phyloP scores from a whole-genome alignment of 1,139 yeast genomes.

The Debaryomycetaceae sp. region DNA sequence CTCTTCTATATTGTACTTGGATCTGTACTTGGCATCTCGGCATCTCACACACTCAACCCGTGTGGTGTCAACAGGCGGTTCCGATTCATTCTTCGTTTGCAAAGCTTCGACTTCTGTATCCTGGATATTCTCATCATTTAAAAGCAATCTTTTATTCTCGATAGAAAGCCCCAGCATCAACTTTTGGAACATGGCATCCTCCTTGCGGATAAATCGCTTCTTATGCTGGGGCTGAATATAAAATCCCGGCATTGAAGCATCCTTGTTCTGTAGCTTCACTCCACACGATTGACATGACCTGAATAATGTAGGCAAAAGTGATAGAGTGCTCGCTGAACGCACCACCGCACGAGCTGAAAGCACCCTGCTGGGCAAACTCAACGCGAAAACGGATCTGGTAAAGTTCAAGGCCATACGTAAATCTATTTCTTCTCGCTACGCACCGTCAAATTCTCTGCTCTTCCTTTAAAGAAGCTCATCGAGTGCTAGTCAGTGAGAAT shows the following conservation, averaged over 20 bases:
- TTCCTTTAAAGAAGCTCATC: too few relatives aligned
- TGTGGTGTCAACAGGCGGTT: conserved; percentile 5
- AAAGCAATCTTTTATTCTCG: conserved; percentile 25
- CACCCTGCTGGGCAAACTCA: not conserved
- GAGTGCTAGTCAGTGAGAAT: too few relatives aligned
- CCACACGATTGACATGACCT: conserved; percentile 49
- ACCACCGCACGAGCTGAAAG: not conserved
- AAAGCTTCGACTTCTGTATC: not conserved
- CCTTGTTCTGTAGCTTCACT: conserved; percentile 40
- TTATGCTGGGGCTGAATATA: conserved; percentile 18
- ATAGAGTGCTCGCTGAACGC: not conserved
- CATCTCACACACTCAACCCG: conserved; percentile 49
- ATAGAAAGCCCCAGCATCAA: conserved; percentile 13
- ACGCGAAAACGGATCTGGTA: too few relatives aligned
- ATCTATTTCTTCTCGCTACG: too few relatives aligned
- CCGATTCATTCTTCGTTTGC: conserved; percentile 2
- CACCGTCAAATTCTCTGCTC: too few relatives aligned
- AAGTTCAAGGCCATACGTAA: too few relatives aligned
- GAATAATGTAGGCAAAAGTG: conserved; percentile 7
- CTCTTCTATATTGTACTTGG: conserved; percentile 30
- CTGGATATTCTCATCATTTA: conserved; percentile 13
- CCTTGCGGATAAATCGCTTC: conserved; percentile 9
- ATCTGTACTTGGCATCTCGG: conserved; percentile 45
- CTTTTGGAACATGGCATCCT: conserved; percentile 23
- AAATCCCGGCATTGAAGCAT: conserved; percentile 39